Evolutionary conservation across 129 eudicot genomes (phyloP).

Genomic region (Flaveria bidentis): DNA sequence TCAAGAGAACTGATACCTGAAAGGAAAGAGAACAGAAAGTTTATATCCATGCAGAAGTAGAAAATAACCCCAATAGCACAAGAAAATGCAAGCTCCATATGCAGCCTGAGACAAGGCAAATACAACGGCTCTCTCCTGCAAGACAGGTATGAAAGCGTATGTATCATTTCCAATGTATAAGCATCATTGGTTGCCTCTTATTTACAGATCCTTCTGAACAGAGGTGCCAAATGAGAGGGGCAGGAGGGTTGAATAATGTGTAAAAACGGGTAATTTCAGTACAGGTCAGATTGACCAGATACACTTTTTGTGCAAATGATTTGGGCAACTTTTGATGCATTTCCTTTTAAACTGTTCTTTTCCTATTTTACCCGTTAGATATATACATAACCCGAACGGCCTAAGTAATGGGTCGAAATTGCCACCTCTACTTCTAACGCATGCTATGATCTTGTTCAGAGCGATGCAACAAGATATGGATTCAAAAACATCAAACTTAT

Average conservation of each 20-base stretch:
- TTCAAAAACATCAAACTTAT: background rate
- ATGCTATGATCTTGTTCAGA: too few species aligned
- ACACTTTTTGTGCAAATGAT: background rate
- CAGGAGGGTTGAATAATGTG: background rate
- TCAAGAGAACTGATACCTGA: conserved; percentile 56
- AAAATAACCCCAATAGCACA: conserved; percentile 94
- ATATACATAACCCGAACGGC: background rate
- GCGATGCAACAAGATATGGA: background rate
- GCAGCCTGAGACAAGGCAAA: conserved; percentile 84
- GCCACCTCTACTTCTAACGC: too few species aligned
- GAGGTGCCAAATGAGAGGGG: background rate
- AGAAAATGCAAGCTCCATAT: conserved; percentile 73
- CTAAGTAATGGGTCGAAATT: background rate
- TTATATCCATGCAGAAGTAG: conserved; percentile 49
- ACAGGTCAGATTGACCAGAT: background rate
- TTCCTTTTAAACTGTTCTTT: background rate
- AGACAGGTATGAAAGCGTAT: conserved; percentile 11
- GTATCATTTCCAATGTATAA: background rate
- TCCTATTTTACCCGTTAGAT: background rate
- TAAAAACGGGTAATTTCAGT: background rate
- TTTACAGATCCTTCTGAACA: background rate
- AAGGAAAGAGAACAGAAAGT: conserved; percentile 66
- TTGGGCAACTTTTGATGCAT: background rate
- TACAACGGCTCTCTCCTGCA: conserved; percentile 84
- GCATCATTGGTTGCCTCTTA: background rate